Evolutionary conservation across 169 alveolate species (phyloP), one percentile per base, ranked within the genome.

Genomic region (Plasmodium berghei): DNA sequence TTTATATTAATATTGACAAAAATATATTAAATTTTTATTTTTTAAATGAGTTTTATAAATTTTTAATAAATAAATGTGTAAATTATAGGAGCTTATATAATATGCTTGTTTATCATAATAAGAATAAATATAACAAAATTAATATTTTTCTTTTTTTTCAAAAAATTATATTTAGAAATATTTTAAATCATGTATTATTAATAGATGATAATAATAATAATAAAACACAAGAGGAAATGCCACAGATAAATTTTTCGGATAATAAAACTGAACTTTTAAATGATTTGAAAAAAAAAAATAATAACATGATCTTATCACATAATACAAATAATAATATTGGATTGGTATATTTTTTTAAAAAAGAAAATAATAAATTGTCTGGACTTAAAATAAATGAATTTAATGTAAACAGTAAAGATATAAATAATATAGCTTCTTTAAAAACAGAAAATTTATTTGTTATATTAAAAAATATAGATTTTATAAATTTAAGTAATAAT

Each of bases 1-100:
- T 75, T 22, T 75, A 46, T 45, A 64, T 75, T 0, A 75, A 75
- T 64, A 63, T 75, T 9, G 89, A 75, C 18, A 54, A 45, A n/a
- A 75, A 75, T 49, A 49, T 75, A 22, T 5, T 75, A 26, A 75
- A 63, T 10, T 12, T 22, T 10, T 64, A 62, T 63, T 75, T 75
- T 12, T 48, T 46, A 12, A 75, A 63, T 34, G 89, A 75, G 55
- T 42, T 75, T 34, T n/a, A 75, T 14, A 75, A 62, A 58, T 75
- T 75, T 56, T 18, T 63, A 24, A 75, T 14, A 9, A 63, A 34
- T 64, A 75, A 40, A 45, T 22, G 20, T 18, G 8, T 75, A 40
- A 75, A 75, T 52, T 75, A 75, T 42, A 75, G 34, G 16, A 63
- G 52, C 52, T 14, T 75, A 34, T 56, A 49, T 56, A 40, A 63